Evolutionary conservation across 1,284 basidiomycete species (phyloP), one percentile per base, ranked within the genome.

Genomic region (Cystobasidium sp.): DNA sequence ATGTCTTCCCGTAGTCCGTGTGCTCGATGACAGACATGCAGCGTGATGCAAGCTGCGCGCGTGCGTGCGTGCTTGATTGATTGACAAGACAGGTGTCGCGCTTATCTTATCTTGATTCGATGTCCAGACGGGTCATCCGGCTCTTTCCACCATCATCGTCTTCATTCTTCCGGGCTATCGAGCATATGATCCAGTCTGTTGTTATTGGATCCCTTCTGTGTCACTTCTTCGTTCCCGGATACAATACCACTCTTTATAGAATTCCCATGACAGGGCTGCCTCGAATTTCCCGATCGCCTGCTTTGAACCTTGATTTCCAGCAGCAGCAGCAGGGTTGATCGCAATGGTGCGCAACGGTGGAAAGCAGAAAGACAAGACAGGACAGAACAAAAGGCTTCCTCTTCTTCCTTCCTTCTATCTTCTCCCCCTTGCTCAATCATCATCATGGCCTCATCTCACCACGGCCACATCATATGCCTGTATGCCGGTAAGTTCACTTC

Each of bases 391-490:
- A 14, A 16, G 22, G 20, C 12, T 37, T 43, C 63, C 14, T 16
- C 41, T 20, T 6, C 18, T 49, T 20, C 44, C 47, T 31, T 55
- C 22, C 24, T 7, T 55, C 20, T 24, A 22, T 53, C 16, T 37
- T 20, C 37, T 39, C 16, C 8, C n/a, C 41, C 24, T 14, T 41
- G 24, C 20, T 10, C 51, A 10, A 5, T 6, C 41, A 58, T 43
- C 8, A 31, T 24, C 47, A 64, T 53, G 39, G 12, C 55, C 4
- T n/a, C 63, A 22, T 12, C 69, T 20, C 69, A 72, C 22, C 61
- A 51, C 22, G 70, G 63, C 10, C 70, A 73, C 63, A 63, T 73
- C 63, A 66, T 73, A 62, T 66, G 62, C 37, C 70, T 73, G 18
- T 66, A 73, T 59, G 70, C 41, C 41, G 70, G 70, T 73, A 20